Conservation (phyloP, 371 early-diverging fungal genomes). For the Mucor saturninus region DNA sequence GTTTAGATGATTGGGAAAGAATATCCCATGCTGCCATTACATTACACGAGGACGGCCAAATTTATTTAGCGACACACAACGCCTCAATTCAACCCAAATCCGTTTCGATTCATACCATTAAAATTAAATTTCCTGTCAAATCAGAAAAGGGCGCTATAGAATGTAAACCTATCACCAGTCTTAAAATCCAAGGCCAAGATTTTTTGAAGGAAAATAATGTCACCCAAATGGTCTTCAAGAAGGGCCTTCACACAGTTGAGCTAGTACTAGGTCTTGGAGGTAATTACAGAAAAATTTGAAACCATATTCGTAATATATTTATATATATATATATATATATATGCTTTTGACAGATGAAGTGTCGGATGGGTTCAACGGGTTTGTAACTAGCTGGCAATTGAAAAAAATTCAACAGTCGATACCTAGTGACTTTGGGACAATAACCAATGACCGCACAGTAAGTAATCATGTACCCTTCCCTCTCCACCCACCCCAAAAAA, state of each 20-base stretch:
- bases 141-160: slow-evolving; percentile 16
- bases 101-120: slow-evolving; percentile 35
- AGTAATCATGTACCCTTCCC: background rate
- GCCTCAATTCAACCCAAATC: slow-evolving; percentile 37
- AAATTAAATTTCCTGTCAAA: slow-evolving; percentile 38
- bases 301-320: background rate
- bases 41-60: slow-evolving; percentile 29
- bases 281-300: background rate
- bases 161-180: slow-evolving; percentile 13
- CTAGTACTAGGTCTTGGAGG: slow-evolving; percentile 26
- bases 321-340: background rate
- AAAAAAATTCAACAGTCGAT: slow-evolving; percentile 17
- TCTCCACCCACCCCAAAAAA: background rate
- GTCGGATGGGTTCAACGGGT: slow-evolving; percentile 10
- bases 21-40: slow-evolving; percentile 51
- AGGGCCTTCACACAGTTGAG: slow-evolving; percentile 1
- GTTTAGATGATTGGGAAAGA: slow-evolving; percentile 42
- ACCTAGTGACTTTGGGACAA: slow-evolving; percentile 13
- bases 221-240: slow-evolving; percentile 20
- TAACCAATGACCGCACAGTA: slow-evolving; percentile 5
- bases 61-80: slow-evolving; percentile 44
- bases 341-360: slow-evolving; percentile 5
- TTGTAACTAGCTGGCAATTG: slow-evolving; percentile 28
- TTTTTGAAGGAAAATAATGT: slow-evolving; percentile 5
- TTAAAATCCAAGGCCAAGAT: slow-evolving; percentile 9